These are phyloP conservation scores for Babesia bovis DNA, from an alignment of 169 alveolate species.

Conservation along the genomic window DNA sequence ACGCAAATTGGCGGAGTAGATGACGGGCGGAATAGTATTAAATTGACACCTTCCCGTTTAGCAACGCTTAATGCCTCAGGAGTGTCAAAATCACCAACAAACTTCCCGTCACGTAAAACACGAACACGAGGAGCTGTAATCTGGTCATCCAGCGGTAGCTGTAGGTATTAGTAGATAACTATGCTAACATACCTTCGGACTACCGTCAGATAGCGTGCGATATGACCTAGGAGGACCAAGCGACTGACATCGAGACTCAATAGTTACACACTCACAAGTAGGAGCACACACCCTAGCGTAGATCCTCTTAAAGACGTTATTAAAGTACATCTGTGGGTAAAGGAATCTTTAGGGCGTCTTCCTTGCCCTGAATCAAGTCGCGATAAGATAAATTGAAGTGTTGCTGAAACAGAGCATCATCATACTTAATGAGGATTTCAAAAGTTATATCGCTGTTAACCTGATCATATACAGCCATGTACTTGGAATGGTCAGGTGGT, in stretches of 20 bases:
- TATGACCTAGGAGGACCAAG: background rate
- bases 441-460: conserved; percentile 13
- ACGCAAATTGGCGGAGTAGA: conserved; percentile 62
- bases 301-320: too few species aligned
- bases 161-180: too few species aligned
- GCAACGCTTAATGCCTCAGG: conserved; percentile 46
- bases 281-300: background rate
- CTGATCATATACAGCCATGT: conserved; percentile 27
- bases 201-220: background rate
- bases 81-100: conserved; percentile 52
- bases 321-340: conserved; percentile 54
- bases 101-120: conserved; percentile 45
- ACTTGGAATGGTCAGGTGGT: conserved; percentile 39
- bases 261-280: background rate
- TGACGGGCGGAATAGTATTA: conserved; percentile 50
- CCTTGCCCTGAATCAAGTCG: conserved; percentile 55
- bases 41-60: conserved; percentile 9
- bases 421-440: conserved; percentile 1
- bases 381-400: conserved; percentile 45
- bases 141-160: conserved; percentile 50
- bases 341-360: conserved; percentile 47
- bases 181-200: background rate
- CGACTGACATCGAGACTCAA: too few species aligned
- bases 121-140: conserved; percentile 41
- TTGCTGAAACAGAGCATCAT: conserved; percentile 33